A percentile compares a stretch with the other conserved stretches of the same genome.
Conservation (phyloP, 1,284 basidiomycete genomes). For the Microbotryum violaceum region DNA sequence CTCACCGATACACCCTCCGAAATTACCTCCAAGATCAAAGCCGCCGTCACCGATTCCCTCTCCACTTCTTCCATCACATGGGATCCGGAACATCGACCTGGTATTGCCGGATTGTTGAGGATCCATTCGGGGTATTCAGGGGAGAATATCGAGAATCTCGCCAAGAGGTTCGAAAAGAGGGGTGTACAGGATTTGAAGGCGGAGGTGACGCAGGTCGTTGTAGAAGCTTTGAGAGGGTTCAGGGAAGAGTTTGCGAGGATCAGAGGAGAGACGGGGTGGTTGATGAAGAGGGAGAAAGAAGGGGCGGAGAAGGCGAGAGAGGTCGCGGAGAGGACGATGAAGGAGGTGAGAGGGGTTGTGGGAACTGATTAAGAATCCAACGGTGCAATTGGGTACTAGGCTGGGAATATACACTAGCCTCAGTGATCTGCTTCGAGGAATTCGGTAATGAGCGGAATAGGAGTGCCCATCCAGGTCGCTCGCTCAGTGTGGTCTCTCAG, state of each 20-base stretch:
- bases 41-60: conserved; percentile 77
- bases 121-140: conserved; percentile 56
- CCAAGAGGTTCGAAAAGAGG: conserved; percentile 51
- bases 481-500: conserved; percentile 57
- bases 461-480: conserved; percentile 60
- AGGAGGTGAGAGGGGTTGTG: conserved; percentile 56
- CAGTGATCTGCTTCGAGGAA: too few relatives aligned
- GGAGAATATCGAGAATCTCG: conserved; percentile 49
- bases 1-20: conserved; percentile 64
- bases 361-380: conserved; percentile 43
- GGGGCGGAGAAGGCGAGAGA: conserved; percentile 61
- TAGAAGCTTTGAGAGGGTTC: conserved; percentile 60
- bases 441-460: conserved; percentile 49
- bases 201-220: conserved; percentile 64
- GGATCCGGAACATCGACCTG: conserved; percentile 67
- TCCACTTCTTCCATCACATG: conserved; percentile 55
- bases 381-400: too few relatives aligned
- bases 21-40: conserved; percentile 64
- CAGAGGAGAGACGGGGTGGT: conserved; percentile 53
- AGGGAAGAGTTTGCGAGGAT: conserved; percentile 62
- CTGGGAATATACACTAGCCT: too few relatives aligned
- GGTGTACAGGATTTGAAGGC: conserved; percentile 60
- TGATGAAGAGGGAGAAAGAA: conserved; percentile 55
- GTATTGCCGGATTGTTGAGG: conserved; percentile 70
- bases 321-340: conserved; percentile 57